Evolutionary conservation across 2,329 filamentous ascomycete genomes (phyloP), one percentile per base, ranked within the genome.

Genomic region (Aspergillus candidus): DNA sequence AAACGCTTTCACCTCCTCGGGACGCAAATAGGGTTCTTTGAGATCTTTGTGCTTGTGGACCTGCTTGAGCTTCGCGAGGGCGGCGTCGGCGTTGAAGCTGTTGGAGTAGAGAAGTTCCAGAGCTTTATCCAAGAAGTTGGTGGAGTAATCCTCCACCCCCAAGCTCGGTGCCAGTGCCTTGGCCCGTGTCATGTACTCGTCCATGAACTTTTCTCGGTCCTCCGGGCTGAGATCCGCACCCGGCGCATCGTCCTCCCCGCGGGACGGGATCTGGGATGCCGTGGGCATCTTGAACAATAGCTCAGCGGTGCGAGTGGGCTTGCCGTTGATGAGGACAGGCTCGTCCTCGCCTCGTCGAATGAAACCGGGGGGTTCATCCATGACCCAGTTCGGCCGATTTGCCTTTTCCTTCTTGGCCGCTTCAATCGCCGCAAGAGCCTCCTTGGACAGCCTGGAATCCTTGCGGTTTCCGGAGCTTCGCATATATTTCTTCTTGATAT

Each of bases 331-430:
- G 74, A 57, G 77, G 66, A 64, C 65, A 1, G 77, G 77, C 62
- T 78, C 73, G 62, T 97, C 91, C 55, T 90, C 86, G 18, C 93
- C 93, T 47, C 93, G 84, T 40, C 78, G 78, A 13, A 94, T 77
- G 61, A 94, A 98, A 6, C 93, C 93, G 3, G 79, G 70, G 0
- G 93, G 93, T 62, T 93, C 88, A 57, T 97, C 93, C 71, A 94
- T 83, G 29, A 97, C 78, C 88, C 89, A 96, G 66, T 90, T 93
- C 1, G 91, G 91, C 14, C 90, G 83, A 51, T 84, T 88, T 43
- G 89, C 88, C 48, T 83, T 82, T 52, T 83, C 81, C 33, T 82
- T 75, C 55, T 86, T 90, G 53, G 96, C 88, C 6, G 84, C 84
- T 66, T 96, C 91, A 6, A 89, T 72, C 2, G 84, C 83, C 31